Base-by-base conservation (phyloP, 2,329 filamentous ascomycete genomes). In the Aureobasidium sp. region DNA sequence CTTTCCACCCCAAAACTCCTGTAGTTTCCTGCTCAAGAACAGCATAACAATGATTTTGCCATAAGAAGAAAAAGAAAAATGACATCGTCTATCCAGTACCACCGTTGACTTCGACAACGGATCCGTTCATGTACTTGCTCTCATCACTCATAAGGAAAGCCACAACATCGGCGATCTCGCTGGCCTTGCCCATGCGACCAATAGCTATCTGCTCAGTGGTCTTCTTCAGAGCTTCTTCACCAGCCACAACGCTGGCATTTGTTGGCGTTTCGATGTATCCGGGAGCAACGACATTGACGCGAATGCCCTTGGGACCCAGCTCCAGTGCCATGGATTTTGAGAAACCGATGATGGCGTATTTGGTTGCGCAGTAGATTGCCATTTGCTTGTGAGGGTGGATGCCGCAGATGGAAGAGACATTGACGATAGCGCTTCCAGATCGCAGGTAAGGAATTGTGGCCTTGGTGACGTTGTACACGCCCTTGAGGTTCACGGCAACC, bases 141-240 rank as follows among this genome's bases (percentile, higher is more conserved):
- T 75, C 76, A 20, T 77, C 73, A 32, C 77, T 74, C 62, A 81
- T 77, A 67, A 81, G 68, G 69, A 80, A 81, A 15, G 75, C 75
- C 41, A 80, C 78, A n/a, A 80, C 77, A 70, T 80, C 77, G 34
- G 78, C 79, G 29, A 81, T 74, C 68, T 82, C 79, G 61, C 76
- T 76, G 1, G 78, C 70, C 52, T 71, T 75, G 0, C 78, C 79
- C 67, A 80, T 64, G 57, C 76, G 70, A 50, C 73, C 76, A 67
- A 79, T 64, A 41, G 75, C 74, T 65, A 77, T 74, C 60, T 73
- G 73, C 58, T 68, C 67, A 47, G 69, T 67, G 70, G 77, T 73
- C 65, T 69, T 70, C 67, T 73, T 68, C 6, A 80, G 73, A 0
- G 73, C 74, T 53, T 79, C 79, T 1, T 74, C 72, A 0, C 81